Evolutionary conservation across 2,329 filamentous ascomycete genomes (phyloP), one percentile per base, ranked within the genome.

Genomic region (Claviceps monticola): DNA sequence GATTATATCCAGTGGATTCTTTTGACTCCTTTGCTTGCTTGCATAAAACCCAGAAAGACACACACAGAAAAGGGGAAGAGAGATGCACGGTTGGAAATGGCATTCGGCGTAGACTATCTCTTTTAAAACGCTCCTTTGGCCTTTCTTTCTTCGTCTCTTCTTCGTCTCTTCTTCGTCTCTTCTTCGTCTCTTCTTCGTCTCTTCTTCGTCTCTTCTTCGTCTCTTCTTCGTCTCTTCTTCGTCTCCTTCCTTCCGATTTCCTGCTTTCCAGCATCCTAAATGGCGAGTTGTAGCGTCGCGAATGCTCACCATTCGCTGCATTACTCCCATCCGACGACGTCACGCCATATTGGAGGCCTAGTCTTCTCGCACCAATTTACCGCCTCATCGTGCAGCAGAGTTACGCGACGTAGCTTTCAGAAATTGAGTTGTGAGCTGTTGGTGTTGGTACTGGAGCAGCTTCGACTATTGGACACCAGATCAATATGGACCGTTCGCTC

Each of bases 401-500:
- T 16, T 41, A 13, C 42, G 38, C 50, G 41, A 37, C 50, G 34
- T 17, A 37, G 26, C 19, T 14, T 48, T 4, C 43, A 51, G 23
- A 45, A 41, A 49, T 26, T 52, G 29, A 52, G 51, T 34, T 39
- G 23, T 16, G 51, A 49, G 34, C n/a, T 49, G 37, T 41, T 52
- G 41, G 37, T 52, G 7, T 52, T 41, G 19, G 46, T 52, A 11
- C 7, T 52, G 41, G 51, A 53, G 34, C 51, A 50, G 52, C n/a
- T 50, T 19, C 38, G 9, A 14, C 4, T 26, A 9, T 21, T 49
- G 46, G 46, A 54, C 16, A 16, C 46, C 23, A 49, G 37, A 26
- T 64, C 69, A 13, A 56, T 73, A 37, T 59, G 61, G 19, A 55
- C 57, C 39, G 60, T 63, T 50, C 69, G 71, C n/a, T 57, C 63